Base-by-base conservation (phyloP, 116 monocot genomes). In the Iris pallida region DNA sequence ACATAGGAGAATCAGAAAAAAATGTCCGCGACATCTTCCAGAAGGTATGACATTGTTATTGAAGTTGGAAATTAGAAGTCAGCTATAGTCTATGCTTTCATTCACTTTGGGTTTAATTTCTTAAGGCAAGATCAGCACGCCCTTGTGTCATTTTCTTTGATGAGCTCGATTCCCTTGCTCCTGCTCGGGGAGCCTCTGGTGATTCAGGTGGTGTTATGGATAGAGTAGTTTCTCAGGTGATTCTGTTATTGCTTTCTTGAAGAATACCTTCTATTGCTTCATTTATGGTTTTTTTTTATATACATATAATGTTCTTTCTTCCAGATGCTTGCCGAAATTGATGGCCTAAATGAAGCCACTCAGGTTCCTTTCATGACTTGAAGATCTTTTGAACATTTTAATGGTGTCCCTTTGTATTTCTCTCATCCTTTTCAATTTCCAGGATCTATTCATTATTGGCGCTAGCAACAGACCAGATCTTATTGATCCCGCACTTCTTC, bases 141-240 rank as follows among this genome's bases (percentile, higher is more conserved):
- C 98, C 98, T 14, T 98, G 98, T 90, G 90, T 93, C 47, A 98
- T 98, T 70, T 98, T 98, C 85, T 98, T 98, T 82, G 98, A 98
- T 78, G 98, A 98, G 65, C 85, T 98, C 57, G 93, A 98, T 79
- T 98, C 98, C 48, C 88, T 98, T 75, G 93, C 93, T 71, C 98
- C 98, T 75, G 98, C 93, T 72, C 79, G 93, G 48, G 93, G 98
- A 66, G 90, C 98, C 7, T 92, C 98, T 52, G 90, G 93, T 47
- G 93, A 98, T 88, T 98, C 98, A 48, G 98, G 90, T 56, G 98
- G 98, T 71, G 98, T 98, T 15, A 93, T 98, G 97, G 93, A 98
- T 44, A 79, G 97, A 75, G 97, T 98, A 54, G 97, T 98, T 68
- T 75, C 75, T 55, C 75, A 69, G 85, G 85, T 81, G 49, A 69